Conservation (phyloP, 768 basidiomycete genomes). For the Tulasnella sp. region DNA sequence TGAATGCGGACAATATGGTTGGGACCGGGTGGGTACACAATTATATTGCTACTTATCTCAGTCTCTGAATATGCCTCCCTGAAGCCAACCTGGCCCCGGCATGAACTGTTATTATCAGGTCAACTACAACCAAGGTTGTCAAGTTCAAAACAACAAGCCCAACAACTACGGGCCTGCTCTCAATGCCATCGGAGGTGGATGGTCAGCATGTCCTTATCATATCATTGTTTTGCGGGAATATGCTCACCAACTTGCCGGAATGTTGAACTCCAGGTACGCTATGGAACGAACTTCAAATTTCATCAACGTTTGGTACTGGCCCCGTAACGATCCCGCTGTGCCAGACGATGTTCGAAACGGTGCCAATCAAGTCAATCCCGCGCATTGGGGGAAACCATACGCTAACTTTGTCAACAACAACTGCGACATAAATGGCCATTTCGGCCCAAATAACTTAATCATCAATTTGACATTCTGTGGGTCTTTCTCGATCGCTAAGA, state of each 20-base stretch:
- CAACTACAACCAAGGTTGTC: constrained; percentile 27
- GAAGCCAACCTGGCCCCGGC: neutral
- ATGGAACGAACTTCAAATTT: constrained; percentile 19
- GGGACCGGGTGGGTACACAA: constrained; percentile 16
- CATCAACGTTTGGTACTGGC: constrained; percentile 16
- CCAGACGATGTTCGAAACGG: constrained; percentile 19
- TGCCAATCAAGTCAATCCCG: neutral
- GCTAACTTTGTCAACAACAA: constrained; percentile 23
- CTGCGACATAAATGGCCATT: constrained; percentile 26
- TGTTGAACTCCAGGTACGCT: constrained; percentile 15
- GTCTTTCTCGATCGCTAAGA: neutral
- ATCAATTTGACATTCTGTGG: constrained; percentile 21
- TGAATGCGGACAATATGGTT: constrained; percentile 10
- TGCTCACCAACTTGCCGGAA: neutral
- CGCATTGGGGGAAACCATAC: constrained; percentile 9
- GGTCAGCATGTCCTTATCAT: constrained; percentile 22
- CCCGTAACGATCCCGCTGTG: constrained; percentile 11
- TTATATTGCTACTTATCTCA: neutral
- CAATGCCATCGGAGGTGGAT: constrained; percentile 25
- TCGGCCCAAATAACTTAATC: constrained; percentile 19
- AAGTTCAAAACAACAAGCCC: constrained; percentile 18
- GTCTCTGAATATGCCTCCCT: neutral
- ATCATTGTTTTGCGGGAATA: neutral
- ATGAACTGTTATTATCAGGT: constrained; percentile 16
- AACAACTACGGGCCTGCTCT: constrained; percentile 10